A percentile compares a stretch with the other conserved stretches of the same genome.
Evolutionary conservation across 768 basidiomycete species (phyloP).

Genomic region (Agrocybe chaxingu): DNA sequence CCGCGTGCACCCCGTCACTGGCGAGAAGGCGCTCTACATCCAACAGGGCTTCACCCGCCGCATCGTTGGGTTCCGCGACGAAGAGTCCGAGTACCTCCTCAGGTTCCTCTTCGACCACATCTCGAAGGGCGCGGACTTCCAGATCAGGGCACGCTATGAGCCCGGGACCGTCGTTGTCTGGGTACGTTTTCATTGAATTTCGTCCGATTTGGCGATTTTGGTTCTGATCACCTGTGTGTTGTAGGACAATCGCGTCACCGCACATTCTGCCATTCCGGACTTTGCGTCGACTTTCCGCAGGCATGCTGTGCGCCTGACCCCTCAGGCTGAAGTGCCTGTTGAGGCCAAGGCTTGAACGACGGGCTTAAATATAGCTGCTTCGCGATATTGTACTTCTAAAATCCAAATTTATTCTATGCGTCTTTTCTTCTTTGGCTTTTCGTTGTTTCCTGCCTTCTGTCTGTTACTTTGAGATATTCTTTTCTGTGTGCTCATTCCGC

Average conservation of each 20-base stretch:
- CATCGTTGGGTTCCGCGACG: conserved; percentile 53
- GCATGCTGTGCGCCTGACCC: conserved; percentile 46
- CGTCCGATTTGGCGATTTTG: not conserved
- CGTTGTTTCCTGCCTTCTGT: too few species aligned
- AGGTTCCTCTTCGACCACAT: conserved; percentile 55
- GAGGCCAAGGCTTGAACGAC: conserved; percentile 10
- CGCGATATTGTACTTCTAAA: not conserved
- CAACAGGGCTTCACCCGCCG: conserved; percentile 52
- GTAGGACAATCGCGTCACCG: conserved; percentile 47
- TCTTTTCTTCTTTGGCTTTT: too few species aligned
- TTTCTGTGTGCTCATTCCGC: too few species aligned
- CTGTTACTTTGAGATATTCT: too few species aligned
- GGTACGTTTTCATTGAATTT: conserved; percentile 28
- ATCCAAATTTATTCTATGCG: too few species aligned
- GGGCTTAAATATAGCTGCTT: too few species aligned
- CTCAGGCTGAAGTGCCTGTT: conserved; percentile 41
- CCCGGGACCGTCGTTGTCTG: conserved; percentile 58
- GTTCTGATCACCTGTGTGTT: not conserved
- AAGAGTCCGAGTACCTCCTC: conserved; percentile 54
- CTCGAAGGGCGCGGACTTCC: conserved; percentile 47
- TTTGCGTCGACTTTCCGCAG: conserved; percentile 33
- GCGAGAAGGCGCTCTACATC: conserved; percentile 60
- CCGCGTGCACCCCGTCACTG: conserved; percentile 57
- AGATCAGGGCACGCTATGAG: conserved; percentile 45
- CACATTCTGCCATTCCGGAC: conserved; percentile 42